Evolutionary conservation across 2,329 filamentous ascomycete genomes (phyloP), one percentile per base, ranked within the genome.

Genomic region (Paecilomyces sp.): DNA sequence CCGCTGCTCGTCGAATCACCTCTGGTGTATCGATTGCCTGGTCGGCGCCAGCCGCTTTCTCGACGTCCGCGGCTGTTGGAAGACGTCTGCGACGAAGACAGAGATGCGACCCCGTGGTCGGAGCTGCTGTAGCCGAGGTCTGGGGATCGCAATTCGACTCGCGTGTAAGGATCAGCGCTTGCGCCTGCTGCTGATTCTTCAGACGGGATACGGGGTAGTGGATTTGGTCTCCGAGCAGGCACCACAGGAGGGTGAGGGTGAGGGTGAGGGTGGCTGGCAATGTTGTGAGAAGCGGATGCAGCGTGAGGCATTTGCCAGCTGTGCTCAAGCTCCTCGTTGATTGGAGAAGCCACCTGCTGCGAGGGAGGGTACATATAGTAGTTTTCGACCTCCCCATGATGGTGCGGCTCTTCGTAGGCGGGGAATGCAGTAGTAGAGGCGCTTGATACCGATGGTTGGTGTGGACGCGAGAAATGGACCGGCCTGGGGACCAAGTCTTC

Each of bases 1-100:
- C 58, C 57, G 22, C 61, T 57, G 15, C 58, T 60, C 55, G 55
- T 58, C 33, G 59, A 61, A 7, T 55, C 53, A 25, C 61, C 60
- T 41, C 56, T 31, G 15, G 41, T 25, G 11, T 18, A 9, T 18
- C 36, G 41, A n/a, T 34, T 15, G 12, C 22, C 31, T n/a, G 24
- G 25, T 53, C 56, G 64, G 7, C 71, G 70, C 72, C 71, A 74
- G 11, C 72, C 72, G 47, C 67, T 67, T 55, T 66, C 58, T 58
- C 58, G 60, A 15, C 67, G 63, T 7, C 61, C 58, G n/a, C 57
- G 54, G 28, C 51, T 54, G 13, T 53, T 50, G 51, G 55, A 34
- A 5, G 57, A 53, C 33, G 57, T 59, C 1, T 61, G 59, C 1
- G 67, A 66, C 3, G 66, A 66, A 5, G 64, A 60, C 3, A 71